These are phyloP conservation scores for Andrographis paniculata DNA, from an alignment of 305 asterid genomes.

Conservation along the genomic window DNA sequence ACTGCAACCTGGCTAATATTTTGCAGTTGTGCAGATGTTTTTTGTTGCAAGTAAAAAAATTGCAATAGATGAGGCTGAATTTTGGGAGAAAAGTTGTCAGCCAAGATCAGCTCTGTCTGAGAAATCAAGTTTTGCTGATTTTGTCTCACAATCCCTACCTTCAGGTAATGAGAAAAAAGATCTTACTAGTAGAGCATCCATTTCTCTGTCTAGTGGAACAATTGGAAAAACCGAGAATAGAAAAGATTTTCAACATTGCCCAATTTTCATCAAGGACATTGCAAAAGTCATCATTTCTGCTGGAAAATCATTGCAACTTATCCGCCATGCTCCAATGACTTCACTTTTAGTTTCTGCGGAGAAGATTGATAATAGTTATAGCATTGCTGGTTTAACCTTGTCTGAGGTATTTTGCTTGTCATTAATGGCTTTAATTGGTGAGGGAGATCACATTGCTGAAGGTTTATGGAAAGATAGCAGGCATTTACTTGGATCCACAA, in stretches of 20 bases:
- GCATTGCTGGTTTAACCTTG: conserved; percentile 64
- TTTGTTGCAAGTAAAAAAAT: conserved; percentile 65
- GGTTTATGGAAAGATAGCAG: conserved; percentile 46
- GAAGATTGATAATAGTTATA: conserved; percentile 26
- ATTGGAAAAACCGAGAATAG: conserved; percentile 39
- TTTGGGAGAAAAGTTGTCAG: conserved; percentile 95
- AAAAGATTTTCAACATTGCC: conserved; percentile 54
- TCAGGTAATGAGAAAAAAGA: conserved; percentile 31
- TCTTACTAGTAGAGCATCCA: conserved; percentile 34
- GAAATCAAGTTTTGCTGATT: conserved; percentile 26
- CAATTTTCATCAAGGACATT: conserved; percentile 65
- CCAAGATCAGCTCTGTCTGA: conserved; percentile 39
- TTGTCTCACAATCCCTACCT: conserved; percentile 31
- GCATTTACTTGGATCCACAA: conserved; percentile 29
- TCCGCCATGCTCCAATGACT: conserved; percentile 58
- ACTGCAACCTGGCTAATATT: no score
- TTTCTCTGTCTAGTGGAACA: conserved; percentile 34
- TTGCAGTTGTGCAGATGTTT: conserved; percentile 57
- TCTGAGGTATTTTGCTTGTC: conserved; percentile 89
- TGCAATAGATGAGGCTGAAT: conserved; percentile 81
- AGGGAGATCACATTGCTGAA: conserved; percentile 63
- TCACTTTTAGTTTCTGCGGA: conserved; percentile 34
- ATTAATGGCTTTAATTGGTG: conserved; percentile 69
- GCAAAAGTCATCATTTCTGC: conserved; percentile 85
- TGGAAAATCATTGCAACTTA: conserved; percentile 96